phyloP scores from a whole-genome alignment of 1,284 basidiomycete species.

The Apiotrichum brassicae region DNA sequence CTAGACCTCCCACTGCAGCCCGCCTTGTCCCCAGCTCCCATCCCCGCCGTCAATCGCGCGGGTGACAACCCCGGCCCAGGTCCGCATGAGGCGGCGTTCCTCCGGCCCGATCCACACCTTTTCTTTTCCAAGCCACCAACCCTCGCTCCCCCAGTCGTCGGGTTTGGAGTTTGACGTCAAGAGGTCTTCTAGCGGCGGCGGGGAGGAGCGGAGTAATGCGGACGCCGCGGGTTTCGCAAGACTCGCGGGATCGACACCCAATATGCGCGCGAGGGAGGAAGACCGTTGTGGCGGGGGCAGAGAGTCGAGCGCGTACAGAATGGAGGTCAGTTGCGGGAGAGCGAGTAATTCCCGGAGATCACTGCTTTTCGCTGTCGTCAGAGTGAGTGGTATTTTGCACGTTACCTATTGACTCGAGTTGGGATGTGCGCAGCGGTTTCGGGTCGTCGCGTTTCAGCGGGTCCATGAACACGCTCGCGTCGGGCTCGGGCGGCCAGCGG shows the following conservation, averaged over 20 bases:
- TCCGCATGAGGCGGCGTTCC: slow-evolving; percentile 32
- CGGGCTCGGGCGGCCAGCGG: slow-evolving; percentile 43
- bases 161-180: not conserved
- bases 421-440: slow-evolving; percentile 38
- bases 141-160: slow-evolving; percentile 19
- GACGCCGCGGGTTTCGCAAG: slow-evolving; percentile 23
- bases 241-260: slow-evolving; percentile 30
- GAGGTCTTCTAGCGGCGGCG: slow-evolving; percentile 35
- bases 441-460: slow-evolving; percentile 42
- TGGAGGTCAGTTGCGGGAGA: slow-evolving; percentile 23
- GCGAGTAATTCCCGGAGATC: slow-evolving; percentile 32
- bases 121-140: slow-evolving; percentile 32
- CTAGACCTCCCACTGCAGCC: slow-evolving; percentile 35
- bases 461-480: slow-evolving; percentile 37
- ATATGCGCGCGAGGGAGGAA: slow-evolving; percentile 25
- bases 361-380: slow-evolving; percentile 32
- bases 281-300: slow-evolving; percentile 18
- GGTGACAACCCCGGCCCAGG: slow-evolving; percentile 34
- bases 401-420: slow-evolving; percentile 41
- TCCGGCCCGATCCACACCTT: slow-evolving; percentile 39
- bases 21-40: slow-evolving; percentile 31
- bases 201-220: slow-evolving; percentile 26
- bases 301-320: slow-evolving; percentile 34
- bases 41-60: slow-evolving; percentile 31
- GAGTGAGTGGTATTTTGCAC: not conserved